Evolutionary conservation across 2,329 filamentous ascomycete genomes (phyloP).

Genomic region (Allantophomopsis lycopodina): DNA sequence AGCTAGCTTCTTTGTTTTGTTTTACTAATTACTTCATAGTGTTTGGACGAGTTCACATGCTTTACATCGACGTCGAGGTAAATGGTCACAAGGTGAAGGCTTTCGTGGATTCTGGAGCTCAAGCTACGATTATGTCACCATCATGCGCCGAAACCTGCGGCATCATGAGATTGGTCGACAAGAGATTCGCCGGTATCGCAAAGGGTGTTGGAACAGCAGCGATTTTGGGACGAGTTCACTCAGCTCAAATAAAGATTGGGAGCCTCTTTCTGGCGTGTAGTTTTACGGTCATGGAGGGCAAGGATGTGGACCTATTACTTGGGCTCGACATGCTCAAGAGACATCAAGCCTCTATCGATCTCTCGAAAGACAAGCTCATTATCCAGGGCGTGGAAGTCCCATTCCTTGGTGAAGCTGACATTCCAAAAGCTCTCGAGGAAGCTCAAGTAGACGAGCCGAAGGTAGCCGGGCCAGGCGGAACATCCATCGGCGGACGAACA

Average conservation of each 20-base stretch:
- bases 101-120: conserved; percentile 91
- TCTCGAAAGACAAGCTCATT: conserved; percentile 69
- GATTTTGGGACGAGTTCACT: conserved; percentile 90
- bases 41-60: conserved; percentile 88
- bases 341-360: conserved; percentile 85
- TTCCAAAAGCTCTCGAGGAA: conserved; percentile 72
- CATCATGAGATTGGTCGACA: conserved; percentile 93
- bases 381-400: conserved; percentile 82
- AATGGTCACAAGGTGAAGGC: conserved; percentile 89
- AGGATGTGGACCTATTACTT: conserved; percentile 83
- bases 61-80: conserved; percentile 92
- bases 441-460: conserved; percentile 67
- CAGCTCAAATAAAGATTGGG: conserved; percentile 88
- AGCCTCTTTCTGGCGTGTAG: conserved; percentile 78
- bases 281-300: conserved; percentile 99
- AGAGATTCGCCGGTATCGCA: conserved; percentile 81
- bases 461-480: conserved; percentile 76
- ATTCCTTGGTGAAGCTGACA: conserved; percentile 86
- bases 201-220: conserved; percentile 87
- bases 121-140: conserved; percentile 98
- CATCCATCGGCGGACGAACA: conserved; percentile 70
- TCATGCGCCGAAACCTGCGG: conserved; percentile 81
- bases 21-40: conserved; percentile 33
- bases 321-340: conserved; percentile 95
- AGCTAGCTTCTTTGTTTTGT: too few relatives aligned